Conservation (phyloP, 805 yeast species). For the Yamadazyma sp. region DNA sequence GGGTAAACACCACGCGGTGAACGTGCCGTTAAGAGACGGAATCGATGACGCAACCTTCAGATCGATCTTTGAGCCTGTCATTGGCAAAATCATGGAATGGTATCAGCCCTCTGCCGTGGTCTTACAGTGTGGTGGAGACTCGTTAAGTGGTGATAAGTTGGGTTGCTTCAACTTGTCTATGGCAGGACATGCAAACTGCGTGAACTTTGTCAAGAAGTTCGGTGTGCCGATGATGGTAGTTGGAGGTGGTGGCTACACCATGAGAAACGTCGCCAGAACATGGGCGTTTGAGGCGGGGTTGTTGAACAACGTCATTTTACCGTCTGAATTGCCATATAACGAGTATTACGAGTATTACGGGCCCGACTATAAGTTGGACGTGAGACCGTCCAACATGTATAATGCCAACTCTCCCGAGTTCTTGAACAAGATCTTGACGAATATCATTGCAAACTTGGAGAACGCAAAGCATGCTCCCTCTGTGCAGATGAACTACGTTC, state of each 20-base stretch:
- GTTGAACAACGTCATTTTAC: slow-evolving; percentile 73
- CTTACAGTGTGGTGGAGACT: slow-evolving; percentile 98
- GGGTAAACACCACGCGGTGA: slow-evolving; percentile 86
- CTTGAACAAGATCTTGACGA: slow-evolving; percentile 76
- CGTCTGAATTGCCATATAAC: slow-evolving; percentile 83
- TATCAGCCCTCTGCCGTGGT: slow-evolving; percentile 96
- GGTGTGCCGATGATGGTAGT: slow-evolving; percentile 89
- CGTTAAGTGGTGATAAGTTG: slow-evolving; percentile 89
- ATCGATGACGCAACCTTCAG: slow-evolving; percentile 88
- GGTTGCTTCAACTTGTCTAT: slow-evolving; percentile 95
- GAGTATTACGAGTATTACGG: slow-evolving; percentile 97
- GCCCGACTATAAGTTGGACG: slow-evolving; percentile 94
- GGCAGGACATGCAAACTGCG: slow-evolving; percentile 95
- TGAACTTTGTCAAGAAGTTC: slow-evolving; percentile 79
- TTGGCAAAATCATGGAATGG: slow-evolving; percentile 73
- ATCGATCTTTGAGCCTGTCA: slow-evolving; percentile 86
- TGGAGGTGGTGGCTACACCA: slow-evolving; percentile 99
- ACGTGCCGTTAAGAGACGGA: slow-evolving; percentile 93
- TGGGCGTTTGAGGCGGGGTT: slow-evolving; percentile 95
- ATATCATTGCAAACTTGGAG: slow-evolving; percentile 75
- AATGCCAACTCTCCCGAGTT: slow-evolving; percentile 94
- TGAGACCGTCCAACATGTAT: slow-evolving; percentile 93
- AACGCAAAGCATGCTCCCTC: slow-evolving; percentile 96
- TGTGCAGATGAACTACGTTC: slow-evolving; percentile 88
- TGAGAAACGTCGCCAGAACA: slow-evolving; percentile 91